Conservation (phyloP, 2,329 filamentous ascomycete species). For the Calonectria naviculata region DNA sequence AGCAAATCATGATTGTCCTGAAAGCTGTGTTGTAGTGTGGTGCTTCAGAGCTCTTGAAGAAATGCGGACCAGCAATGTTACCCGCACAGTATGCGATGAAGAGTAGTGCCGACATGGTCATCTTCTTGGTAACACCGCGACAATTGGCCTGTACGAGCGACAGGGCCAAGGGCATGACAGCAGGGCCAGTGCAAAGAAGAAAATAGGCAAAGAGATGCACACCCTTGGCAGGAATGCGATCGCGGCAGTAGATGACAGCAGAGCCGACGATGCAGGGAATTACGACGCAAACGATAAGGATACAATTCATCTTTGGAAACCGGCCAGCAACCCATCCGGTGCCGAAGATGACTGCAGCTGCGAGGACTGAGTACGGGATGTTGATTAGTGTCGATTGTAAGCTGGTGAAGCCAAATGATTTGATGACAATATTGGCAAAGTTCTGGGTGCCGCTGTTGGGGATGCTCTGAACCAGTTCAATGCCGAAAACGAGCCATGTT, state of each 20-base stretch:
- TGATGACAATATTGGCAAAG: constrained; percentile 68
- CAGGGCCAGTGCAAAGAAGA: constrained; percentile 63
- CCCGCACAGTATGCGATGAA: constrained; percentile 67
- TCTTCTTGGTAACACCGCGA: constrained; percentile 69
- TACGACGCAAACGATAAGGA: constrained; percentile 62
- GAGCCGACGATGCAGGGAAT: constrained; percentile 63
- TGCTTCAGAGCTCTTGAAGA: constrained; percentile 61
- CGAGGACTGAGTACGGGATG: constrained; percentile 67
- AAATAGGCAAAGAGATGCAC: constrained; percentile 69
- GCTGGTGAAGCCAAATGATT: constrained; percentile 65
- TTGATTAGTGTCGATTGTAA: constrained; percentile 67
- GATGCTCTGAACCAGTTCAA: constrained; percentile 64
- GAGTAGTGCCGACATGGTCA: constrained; percentile 66
- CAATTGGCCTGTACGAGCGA: constrained; percentile 67
- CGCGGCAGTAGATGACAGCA: constrained; percentile 63
- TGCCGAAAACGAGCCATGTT: constrained; percentile 67
- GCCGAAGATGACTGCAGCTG: constrained; percentile 58
- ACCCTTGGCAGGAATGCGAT: constrained; percentile 48
- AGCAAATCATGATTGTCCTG: constrained; percentile 66
- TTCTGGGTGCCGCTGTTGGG: constrained; percentile 71
- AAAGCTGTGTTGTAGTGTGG: constrained; percentile 66
- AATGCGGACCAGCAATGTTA: constrained; percentile 66
- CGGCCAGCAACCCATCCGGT: constrained; percentile 63
- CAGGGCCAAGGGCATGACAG: constrained; percentile 65
- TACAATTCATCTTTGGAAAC: constrained; percentile 61